Evolutionary conservation across 768 basidiomycete genomes (phyloP), one percentile per base, ranked within the genome.

Genomic region (Mycena rosella): DNA sequence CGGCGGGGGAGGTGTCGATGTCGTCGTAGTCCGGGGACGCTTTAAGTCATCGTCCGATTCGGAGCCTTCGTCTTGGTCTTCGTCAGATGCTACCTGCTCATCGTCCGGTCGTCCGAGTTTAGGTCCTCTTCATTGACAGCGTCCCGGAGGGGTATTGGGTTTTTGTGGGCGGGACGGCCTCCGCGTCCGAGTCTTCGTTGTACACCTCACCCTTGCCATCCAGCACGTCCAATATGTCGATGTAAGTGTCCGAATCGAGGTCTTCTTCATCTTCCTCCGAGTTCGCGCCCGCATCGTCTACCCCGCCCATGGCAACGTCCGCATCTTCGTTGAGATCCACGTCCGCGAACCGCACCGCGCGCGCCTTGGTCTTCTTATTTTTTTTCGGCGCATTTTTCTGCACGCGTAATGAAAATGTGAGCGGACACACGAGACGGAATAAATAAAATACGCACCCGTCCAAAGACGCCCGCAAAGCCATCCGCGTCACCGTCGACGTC

Each of bases 321-420:
- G 83, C 85, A 26, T 88, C 85, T 75, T 94, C 91, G 65, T 92
- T 83, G 27, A 93, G 79, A 78, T 94, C 85, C 2, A 93, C 87
- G 32, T 91, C 89, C 13, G 83, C 82, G 56, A 84, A 84, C 1
- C 78, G 79, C 5, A 86, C 85, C 30, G 74, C 67, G 15, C 70
- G 71, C 52, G 80, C 80, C 62, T 73, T n/a, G n/a, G n/a, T n/a
- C n/a, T n/a, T 80, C 55, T 68, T 69, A 59, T 76, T 77, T 8
- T 72, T 29, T 9, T 72, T 29, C 10, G 68, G 60, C 60, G 78
- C 71, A 61, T 76, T 80, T 27, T 47, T 72, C 65, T 65, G 32
- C 40, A 57, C 27, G 34, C 34, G n/a, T n/a, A 40, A 7, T 8
- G 47, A 60, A 32, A 24, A 6, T 27, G 10, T 44, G 30, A 13